Percentiles rank a stretch among this genome's conserved stretches.
Conservation (phyloP, 164 flowering plant species). For the Saururus chinensis region DNA sequence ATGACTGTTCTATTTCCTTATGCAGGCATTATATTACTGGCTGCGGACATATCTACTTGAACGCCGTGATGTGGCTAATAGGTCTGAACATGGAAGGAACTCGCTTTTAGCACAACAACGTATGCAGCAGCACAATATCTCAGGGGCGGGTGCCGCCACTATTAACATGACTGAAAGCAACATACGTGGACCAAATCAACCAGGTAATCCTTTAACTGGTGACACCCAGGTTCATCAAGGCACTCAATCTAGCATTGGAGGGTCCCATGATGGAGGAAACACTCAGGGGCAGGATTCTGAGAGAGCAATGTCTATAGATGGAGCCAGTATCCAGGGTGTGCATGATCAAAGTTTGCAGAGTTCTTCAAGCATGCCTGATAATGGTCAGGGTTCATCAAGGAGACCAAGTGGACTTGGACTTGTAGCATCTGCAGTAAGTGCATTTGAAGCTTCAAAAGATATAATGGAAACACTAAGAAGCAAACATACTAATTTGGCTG, state of each 20-base stretch:
- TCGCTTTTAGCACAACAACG: conserved; percentile 82
- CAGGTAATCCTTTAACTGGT: conserved; percentile 27
- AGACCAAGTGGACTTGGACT: conserved; percentile 57
- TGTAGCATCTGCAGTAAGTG: conserved; percentile 71
- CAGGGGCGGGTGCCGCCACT: conserved; percentile 38
- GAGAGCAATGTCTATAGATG: conserved; percentile 47
- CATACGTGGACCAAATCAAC: conserved; percentile 43
- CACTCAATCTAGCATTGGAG: conserved; percentile 41
- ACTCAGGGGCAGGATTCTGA: conserved; percentile 83
- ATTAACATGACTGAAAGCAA: conserved; percentile 47
- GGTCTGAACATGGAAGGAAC: conserved; percentile 69
- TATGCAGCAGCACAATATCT: conserved; percentile 75
- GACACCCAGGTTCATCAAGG: conserved; percentile 66
- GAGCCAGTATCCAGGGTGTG: conserved; percentile 33
- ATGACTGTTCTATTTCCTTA: background rate
- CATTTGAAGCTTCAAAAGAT: conserved; percentile 97
- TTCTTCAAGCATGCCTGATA: conserved; percentile 49
- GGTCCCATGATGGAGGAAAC: conserved; percentile 71
- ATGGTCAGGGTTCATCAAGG: conserved; percentile 54
- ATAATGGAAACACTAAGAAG: conserved; percentile 95
- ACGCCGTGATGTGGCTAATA: conserved; percentile 92
- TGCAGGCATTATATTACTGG: conserved; percentile 97
- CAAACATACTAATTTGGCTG: conserved; percentile 90
- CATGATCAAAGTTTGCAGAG: conserved; percentile 58
- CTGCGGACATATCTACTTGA: conserved; percentile 95